Evolutionary conservation across 2,329 filamentous ascomycete species (phyloP).

Genomic region (Fusarium verticillioides): DNA sequence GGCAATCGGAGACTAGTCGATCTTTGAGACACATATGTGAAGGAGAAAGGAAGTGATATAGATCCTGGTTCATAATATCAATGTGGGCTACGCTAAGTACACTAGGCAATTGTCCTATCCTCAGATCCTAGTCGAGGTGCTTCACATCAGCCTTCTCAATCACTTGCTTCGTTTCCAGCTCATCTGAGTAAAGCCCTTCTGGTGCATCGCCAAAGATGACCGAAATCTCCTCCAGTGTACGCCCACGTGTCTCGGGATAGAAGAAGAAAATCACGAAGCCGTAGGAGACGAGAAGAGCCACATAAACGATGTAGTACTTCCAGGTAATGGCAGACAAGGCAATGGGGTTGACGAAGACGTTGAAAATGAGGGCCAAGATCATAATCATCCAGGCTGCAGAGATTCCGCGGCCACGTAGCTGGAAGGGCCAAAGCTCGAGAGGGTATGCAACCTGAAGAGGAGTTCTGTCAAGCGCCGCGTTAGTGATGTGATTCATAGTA

Average conservation of each 20-base stretch:
- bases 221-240: slow-evolving; percentile 11
- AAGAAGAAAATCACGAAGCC: slow-evolving; percentile 18
- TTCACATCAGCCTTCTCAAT: slow-evolving; percentile 15
- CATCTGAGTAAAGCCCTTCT: slow-evolving; percentile 8
- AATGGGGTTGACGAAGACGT: slow-evolving; percentile 18
- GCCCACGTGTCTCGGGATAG: slow-evolving; percentile 12
- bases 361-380: slow-evolving; percentile 14
- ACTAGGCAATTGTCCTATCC: fast-evolving
- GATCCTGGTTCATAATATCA: neutral
- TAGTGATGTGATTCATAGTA: neutral
- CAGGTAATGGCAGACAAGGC: neutral
- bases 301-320: slow-evolving; percentile 25
- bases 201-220: slow-evolving; percentile 16
- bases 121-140: slow-evolving; percentile 1
- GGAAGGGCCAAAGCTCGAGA: slow-evolving; percentile 19
- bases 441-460: slow-evolving; percentile 19
- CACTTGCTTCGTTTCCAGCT: slow-evolving; percentile 5
- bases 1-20: neutral
- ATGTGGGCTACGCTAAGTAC: neutral
- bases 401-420: slow-evolving; percentile 14
- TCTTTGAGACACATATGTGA: fast-evolving
- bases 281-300: slow-evolving; percentile 8
- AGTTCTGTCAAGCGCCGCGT: neutral
- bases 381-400: slow-evolving; percentile 23
- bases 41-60: neutral